These are phyloP conservation scores for Torulaspora franciscae DNA, from an alignment of 805 yeast species.

Conservation along the genomic window DNA sequence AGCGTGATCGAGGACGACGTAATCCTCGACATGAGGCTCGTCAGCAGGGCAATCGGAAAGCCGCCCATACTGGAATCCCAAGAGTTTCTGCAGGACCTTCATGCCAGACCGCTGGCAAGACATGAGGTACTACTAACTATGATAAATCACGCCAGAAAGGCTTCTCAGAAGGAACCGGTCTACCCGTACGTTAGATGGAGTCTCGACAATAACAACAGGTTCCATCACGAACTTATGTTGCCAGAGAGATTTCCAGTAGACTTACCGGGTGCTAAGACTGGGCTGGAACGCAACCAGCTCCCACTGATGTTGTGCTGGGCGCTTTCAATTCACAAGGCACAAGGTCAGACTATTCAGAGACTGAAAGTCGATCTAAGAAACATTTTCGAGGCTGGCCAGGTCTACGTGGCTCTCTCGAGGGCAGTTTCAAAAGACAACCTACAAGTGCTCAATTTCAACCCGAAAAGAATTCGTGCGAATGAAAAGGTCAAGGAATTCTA, in stretches of 20 bases:
- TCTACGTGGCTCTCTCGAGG: constrained; percentile 76
- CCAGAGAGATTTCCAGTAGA: constrained; percentile 40
- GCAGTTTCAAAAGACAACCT: constrained; percentile 63
- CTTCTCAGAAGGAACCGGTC: constrained; percentile 16
- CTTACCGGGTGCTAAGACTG: constrained; percentile 31
- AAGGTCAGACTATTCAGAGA: constrained; percentile 73
- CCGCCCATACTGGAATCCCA: constrained; percentile 20
- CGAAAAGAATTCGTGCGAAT: constrained; percentile 53
- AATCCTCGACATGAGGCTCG: constrained; percentile 33
- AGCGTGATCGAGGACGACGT: constrained; percentile 27
- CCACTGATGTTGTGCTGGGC: constrained; percentile 81
- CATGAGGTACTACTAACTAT: constrained; percentile 16
- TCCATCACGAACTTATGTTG: constrained; percentile 34
- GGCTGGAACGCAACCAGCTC: constrained; percentile 48
- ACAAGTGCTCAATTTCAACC: constrained; percentile 62
- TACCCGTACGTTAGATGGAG: constrained; percentile 37
- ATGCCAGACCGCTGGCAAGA: constrained; percentile 20
- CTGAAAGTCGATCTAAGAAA: constrained; percentile 63
- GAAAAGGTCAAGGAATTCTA: constrained; percentile 60
- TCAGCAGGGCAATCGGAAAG: constrained; percentile 32
- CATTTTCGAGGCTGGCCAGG: constrained; percentile 77
- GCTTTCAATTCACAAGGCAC: constrained; percentile 76
- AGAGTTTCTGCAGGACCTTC: constrained; percentile 29
- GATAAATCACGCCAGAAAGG: constrained; percentile 20
- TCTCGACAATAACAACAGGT: constrained; percentile 25